Evolutionary conservation across 768 basidiomycete species (phyloP).

Genomic region (Holtermanniella nyarrowii): DNA sequence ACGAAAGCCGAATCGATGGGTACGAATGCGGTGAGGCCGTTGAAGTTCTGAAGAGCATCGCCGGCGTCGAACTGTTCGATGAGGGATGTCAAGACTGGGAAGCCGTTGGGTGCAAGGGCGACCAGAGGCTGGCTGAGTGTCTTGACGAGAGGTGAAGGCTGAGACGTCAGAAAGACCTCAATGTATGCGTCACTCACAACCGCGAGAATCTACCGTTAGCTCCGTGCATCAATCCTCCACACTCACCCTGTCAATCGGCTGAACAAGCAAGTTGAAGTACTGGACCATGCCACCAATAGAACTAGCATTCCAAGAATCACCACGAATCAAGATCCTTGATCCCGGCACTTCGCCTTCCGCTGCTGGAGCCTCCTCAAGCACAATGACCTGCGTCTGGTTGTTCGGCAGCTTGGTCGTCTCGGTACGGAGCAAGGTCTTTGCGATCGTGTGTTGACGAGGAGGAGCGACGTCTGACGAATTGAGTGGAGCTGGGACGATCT

Average conservation of each 20-base stretch:
- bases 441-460: slow-evolving; percentile 19
- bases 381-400: slow-evolving; percentile 21
- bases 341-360: slow-evolving; percentile 2
- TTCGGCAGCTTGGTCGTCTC: slow-evolving; percentile 11
- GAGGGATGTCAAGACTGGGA: slow-evolving; percentile 2
- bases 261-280: slow-evolving; percentile 18
- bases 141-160: slow-evolving; percentile 16
- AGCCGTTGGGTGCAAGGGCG: slow-evolving; percentile 4
- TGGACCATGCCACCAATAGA: slow-evolving; percentile 3
- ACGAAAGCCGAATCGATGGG: slow-evolving; percentile 15
- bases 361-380: slow-evolving; percentile 12
- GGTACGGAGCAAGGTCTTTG: slow-evolving; percentile 13
- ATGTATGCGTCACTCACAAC: neutral
- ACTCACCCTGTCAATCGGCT: slow-evolving; percentile 22
- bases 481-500: slow-evolving; percentile 17
- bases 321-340: slow-evolving; percentile 14
- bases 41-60: slow-evolving; percentile 8
- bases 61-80: slow-evolving; percentile 3
- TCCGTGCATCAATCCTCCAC: neutral
- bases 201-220: slow-evolving; percentile 2
- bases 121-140: slow-evolving; percentile 10
- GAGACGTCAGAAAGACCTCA: neutral
- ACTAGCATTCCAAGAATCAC: slow-evolving; percentile 21
- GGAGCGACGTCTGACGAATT: slow-evolving; percentile 19
- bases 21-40: slow-evolving; percentile 24